These are phyloP conservation scores for Mercurialis annua DNA, from an alignment of 345 rosid genomes.

Conservation along the genomic window DNA sequence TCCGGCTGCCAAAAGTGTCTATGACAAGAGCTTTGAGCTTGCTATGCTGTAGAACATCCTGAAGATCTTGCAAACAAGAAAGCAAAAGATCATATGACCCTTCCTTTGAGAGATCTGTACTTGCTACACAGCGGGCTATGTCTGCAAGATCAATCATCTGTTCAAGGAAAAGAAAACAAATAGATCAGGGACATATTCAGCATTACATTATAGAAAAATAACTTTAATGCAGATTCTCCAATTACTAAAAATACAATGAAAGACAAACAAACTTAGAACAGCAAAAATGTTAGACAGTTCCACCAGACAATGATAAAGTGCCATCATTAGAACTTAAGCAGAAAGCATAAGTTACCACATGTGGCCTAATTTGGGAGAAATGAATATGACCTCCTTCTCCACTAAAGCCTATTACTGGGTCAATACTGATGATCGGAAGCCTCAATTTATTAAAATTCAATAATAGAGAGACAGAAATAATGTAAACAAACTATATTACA, in stretches of 20 bases:
- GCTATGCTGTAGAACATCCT: conserved; percentile 59
- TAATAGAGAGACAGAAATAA: neutral
- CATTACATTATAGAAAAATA: neutral
- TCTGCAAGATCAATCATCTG: conserved; percentile 85
- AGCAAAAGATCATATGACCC: conserved; percentile 58
- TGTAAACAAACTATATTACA: neutral
- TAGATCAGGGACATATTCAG: neutral
- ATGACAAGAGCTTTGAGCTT: conserved; percentile 75
- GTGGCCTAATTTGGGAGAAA: neutral
- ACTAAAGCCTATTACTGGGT: neutral
- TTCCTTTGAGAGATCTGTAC: conserved; percentile 54
- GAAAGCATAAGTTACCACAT: neutral
- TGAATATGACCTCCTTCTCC: neutral
- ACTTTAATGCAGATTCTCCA: neutral
- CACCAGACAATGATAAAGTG: conserved; percentile 3
- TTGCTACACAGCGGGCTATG: conserved; percentile 77
- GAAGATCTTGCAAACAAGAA: conserved; percentile 81
- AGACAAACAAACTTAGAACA: conserved; percentile 1
- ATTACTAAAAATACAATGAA: conserved; percentile 5
- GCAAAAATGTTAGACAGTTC: neutral
- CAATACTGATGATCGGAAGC: neutral
- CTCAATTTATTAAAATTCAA: neutral
- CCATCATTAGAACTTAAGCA: neutral
- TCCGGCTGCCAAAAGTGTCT: conserved; percentile 76
- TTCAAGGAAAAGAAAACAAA: conserved; percentile 10